These are phyloP conservation scores for Sarcodon aspratus DNA, from an alignment of 768 basidiomycete genomes.

Conservation along the genomic window DNA sequence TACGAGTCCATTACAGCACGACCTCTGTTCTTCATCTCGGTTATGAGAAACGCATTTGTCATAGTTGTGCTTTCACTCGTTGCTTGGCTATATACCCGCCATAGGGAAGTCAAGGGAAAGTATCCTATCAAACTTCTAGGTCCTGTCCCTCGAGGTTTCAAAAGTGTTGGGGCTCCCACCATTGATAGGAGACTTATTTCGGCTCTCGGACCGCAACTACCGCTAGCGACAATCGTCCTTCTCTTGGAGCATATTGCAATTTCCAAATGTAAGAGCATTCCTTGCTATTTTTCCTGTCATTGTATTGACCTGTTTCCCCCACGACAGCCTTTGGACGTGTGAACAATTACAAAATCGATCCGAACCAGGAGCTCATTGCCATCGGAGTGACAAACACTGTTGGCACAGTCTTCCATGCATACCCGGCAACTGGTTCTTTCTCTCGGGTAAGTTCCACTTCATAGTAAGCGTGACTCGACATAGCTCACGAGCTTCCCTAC, in stretches of 20 bases:
- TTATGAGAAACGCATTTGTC: conserved; percentile 79
- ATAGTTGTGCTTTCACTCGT: conserved; percentile 79
- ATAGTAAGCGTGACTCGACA: no score
- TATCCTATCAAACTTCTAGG: conserved; percentile 80
- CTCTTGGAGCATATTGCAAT: conserved; percentile 96
- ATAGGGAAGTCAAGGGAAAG: conserved; percentile 46
- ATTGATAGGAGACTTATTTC: conserved; percentile 40
- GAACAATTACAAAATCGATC: conserved; percentile 89
- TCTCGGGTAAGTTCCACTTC: conserved; percentile 37
- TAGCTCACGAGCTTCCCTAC: no score
- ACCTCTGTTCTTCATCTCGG: conserved; percentile 66
- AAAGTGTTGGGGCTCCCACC: conserved; percentile 37
- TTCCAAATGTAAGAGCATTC: conserved; percentile 57
- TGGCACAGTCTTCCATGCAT: conserved; percentile 83
- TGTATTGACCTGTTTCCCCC: neutral
- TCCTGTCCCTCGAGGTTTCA: conserved; percentile 78
- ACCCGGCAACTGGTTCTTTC: conserved; percentile 97
- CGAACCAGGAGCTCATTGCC: conserved; percentile 91
- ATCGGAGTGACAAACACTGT: conserved; percentile 95
- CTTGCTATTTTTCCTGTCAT: neutral
- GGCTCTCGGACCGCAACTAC: conserved; percentile 67
- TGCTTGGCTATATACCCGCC: conserved; percentile 74
- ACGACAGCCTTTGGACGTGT: conserved; percentile 81
- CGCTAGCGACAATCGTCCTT: conserved; percentile 80
- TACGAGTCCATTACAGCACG: conserved; percentile 31